Evolutionary conservation across 768 basidiomycete species (phyloP).

Genomic region (Kwoniella sp.): DNA sequence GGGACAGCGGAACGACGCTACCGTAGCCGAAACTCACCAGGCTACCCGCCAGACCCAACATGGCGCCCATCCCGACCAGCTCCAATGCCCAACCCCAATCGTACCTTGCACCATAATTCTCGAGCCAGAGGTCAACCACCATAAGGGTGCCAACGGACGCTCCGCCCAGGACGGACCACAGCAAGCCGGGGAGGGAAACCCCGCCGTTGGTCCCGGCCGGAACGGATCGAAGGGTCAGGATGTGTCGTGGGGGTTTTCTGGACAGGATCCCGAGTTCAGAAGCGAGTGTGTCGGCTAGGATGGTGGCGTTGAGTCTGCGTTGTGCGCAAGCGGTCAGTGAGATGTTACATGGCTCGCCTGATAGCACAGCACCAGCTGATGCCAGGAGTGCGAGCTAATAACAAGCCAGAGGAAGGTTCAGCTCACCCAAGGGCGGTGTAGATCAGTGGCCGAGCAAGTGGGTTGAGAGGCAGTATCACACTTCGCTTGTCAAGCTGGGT

Average conservation of each 20-base stretch:
- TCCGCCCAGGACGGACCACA: constrained; percentile 70
- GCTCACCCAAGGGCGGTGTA: constrained; percentile 32
- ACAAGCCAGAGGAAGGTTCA: too few species aligned
- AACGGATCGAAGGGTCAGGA: constrained; percentile 70
- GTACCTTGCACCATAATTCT: constrained; percentile 53
- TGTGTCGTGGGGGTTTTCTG: constrained; percentile 58
- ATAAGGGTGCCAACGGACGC: constrained; percentile 64
- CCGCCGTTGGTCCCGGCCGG: constrained; percentile 91
- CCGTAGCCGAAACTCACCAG: constrained; percentile 55
- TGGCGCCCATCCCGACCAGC: constrained; percentile 60
- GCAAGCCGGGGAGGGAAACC: constrained; percentile 69
- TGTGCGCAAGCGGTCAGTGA: too few species aligned
- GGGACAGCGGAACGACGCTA: neutral
- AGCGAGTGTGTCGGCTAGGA: constrained; percentile 85
- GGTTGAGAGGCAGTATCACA: constrained; percentile 2
- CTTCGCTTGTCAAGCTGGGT: constrained; percentile 3
- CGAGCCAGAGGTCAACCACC: constrained; percentile 58
- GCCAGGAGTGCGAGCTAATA: too few species aligned
- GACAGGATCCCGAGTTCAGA: constrained; percentile 90
- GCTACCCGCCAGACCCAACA: constrained; percentile 73
- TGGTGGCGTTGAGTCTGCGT: constrained; percentile 76
- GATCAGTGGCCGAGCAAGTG: constrained; percentile 12
- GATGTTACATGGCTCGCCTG: too few species aligned
- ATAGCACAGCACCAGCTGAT: too few species aligned
- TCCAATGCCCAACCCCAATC: constrained; percentile 50